These are phyloP conservation scores for Primulina eburnea DNA, from an alignment of 257 asterid species.

Conservation along the genomic window DNA sequence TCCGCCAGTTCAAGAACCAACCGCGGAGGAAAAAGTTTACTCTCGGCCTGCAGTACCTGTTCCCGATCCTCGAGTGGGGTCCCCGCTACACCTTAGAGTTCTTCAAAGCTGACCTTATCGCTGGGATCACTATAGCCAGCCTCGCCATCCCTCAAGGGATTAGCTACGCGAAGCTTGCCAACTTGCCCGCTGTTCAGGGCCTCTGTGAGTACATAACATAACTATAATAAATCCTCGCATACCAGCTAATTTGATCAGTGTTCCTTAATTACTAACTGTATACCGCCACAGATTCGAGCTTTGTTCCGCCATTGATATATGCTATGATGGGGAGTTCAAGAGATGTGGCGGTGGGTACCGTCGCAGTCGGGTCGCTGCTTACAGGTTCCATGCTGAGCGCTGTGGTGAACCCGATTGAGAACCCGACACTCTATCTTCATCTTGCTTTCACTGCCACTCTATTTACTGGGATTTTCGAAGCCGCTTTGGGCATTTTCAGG, in stretches of 20 bases:
- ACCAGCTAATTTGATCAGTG: too few relatives aligned
- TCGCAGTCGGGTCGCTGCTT: constrained; percentile 79
- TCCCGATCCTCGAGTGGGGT: constrained; percentile 92
- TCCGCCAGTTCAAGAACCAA: constrained; percentile 85
- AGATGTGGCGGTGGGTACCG: constrained; percentile 89
- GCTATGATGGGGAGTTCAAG: constrained; percentile 91
- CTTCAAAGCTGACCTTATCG: constrained; percentile 67
- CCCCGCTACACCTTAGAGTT: constrained; percentile 52
- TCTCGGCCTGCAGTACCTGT: constrained; percentile 65
- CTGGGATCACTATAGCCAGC: constrained; percentile 97
- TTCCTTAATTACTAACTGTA: too few relatives aligned
- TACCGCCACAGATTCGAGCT: constrained; percentile 64
- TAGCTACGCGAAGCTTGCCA: constrained; percentile 89
- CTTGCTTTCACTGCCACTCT: constrained; percentile 84
- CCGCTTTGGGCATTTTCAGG: constrained; percentile 76
- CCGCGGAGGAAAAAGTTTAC: constrained; percentile 40
- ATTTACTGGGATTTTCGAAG: constrained; percentile 73
- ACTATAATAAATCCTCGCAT: too few relatives aligned
- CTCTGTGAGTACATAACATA: constrained; percentile 51
- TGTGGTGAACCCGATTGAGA: constrained; percentile 44
- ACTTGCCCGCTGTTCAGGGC: constrained; percentile 90
- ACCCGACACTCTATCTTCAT: constrained; percentile 65
- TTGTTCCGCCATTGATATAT: constrained; percentile 76
- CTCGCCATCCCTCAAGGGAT: constrained; percentile 97
- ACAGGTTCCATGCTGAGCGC: constrained; percentile 64